Percentiles rank a stretch among this genome's conserved stretches.
phyloP scores from a whole-genome alignment of 1,284 basidiomycete genomes.

The Marasmius sp. region DNA sequence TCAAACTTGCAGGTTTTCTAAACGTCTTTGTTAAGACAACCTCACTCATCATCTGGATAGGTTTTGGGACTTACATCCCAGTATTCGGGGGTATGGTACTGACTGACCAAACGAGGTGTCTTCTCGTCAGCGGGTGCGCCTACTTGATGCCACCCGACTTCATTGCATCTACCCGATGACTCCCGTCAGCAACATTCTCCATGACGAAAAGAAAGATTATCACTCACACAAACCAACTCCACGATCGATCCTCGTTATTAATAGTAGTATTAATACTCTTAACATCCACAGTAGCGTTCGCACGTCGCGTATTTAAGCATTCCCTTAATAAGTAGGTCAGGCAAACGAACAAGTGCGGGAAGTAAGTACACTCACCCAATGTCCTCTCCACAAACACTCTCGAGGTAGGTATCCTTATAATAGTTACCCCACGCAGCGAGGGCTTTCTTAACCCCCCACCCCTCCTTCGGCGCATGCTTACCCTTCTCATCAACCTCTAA shows the following conservation, averaged over 20 bases:
- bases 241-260: slow-evolving; percentile 53
- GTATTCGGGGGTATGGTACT: neutral
- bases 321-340: slow-evolving; percentile 30
- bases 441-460: slow-evolving; percentile 67
- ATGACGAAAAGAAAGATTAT: neutral
- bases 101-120: neutral
- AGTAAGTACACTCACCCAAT: slow-evolving; percentile 23
- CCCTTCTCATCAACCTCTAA: slow-evolving; percentile 67
- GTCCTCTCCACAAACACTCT: slow-evolving; percentile 27
- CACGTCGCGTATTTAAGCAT: slow-evolving; percentile 60
- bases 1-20: neutral
- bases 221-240: slow-evolving; percentile 60
- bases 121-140: slow-evolving; percentile 46
- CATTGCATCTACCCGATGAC: slow-evolving; percentile 71
- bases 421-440: slow-evolving; percentile 60
- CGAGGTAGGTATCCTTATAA: slow-evolving; percentile 48
- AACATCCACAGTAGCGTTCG: slow-evolving; percentile 39
- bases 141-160: slow-evolving; percentile 64
- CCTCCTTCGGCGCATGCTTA: slow-evolving; percentile 44
- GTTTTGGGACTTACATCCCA: neutral
- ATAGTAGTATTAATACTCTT: slow-evolving; percentile 46
- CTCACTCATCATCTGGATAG: neutral
- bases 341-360: neutral
- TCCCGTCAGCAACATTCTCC: neutral
- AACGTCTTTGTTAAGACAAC: no score